phyloP scores from a whole-genome alignment of 2,329 filamentous ascomycete genomes.

The Apiospora sp. region DNA sequence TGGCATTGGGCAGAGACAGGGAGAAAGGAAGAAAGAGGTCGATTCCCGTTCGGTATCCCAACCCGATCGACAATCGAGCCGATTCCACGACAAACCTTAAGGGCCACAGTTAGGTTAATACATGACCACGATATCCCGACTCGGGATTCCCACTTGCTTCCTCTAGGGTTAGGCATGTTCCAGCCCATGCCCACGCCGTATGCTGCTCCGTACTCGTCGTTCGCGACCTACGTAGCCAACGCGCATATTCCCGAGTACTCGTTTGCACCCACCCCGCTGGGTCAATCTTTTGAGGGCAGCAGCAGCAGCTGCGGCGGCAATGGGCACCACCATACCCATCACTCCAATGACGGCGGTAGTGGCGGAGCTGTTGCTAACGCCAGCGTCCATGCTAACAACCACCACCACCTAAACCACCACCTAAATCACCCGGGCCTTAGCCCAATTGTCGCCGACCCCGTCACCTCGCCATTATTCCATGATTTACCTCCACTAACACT shows the following conservation, averaged over 20 bases:
- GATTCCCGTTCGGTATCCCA: not conserved
- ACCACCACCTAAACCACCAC: not conserved
- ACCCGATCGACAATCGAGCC: not conserved
- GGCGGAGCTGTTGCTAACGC: not conserved
- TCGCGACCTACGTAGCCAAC: constrained; percentile 47
- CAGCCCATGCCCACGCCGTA: constrained; percentile 61
- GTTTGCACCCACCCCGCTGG: constrained; percentile 40
- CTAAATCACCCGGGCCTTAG: constrained; percentile 27
- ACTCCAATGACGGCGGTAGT: not conserved
- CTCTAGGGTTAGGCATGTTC: constrained; percentile 56
- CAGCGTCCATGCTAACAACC: not conserved
- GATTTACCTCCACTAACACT: constrained; percentile 23
- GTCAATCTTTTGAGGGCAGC: constrained; percentile 36
- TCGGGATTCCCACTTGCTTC: not conserved
- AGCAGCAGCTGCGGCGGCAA: constrained; percentile 22
- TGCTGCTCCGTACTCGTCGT: constrained; percentile 50
- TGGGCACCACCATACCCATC: not conserved
- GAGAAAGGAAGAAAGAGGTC: not conserved
- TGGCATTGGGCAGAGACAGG: not conserved
- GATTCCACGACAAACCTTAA: not conserved
- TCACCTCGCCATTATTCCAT: constrained; percentile 37
- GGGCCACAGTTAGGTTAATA: constrained; percentile 6
- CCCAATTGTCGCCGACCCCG: constrained; percentile 32
- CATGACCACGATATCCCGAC: constrained; percentile 2
- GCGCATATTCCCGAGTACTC: constrained; percentile 39